A percentile compares a stretch with the other conserved stretches of the same genome.
Conservation (phyloP, 1,284 basidiomycete genomes). For the Porogramme epimiltina region DNA sequence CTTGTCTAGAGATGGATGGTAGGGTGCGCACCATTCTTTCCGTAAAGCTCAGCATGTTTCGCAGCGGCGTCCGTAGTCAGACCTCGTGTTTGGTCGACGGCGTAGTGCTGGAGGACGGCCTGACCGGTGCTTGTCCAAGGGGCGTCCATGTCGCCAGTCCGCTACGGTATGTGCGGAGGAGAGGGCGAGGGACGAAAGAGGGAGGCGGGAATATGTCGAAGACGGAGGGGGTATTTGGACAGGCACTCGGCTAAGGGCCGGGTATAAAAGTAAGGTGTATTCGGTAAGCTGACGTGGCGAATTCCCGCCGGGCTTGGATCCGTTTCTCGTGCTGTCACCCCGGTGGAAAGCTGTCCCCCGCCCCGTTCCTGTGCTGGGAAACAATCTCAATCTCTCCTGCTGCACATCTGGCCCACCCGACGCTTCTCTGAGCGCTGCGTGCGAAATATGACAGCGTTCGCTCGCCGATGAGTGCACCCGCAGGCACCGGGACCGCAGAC, state of each 20-base stretch:
- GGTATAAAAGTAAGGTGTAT: conserved; percentile 15
- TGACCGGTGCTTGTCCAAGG: conserved; percentile 73
- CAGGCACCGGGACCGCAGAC: background rate
- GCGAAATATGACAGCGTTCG: background rate
- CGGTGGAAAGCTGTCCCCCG: conserved; percentile 7
- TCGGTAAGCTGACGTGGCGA: conserved; percentile 24
- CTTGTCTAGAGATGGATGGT: background rate
- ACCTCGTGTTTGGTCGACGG: conserved; percentile 57
- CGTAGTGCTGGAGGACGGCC: conserved; percentile 65
- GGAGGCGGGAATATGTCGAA: conserved; percentile 7
- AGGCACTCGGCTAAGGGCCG: conserved; percentile 13
- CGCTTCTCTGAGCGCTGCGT: background rate
- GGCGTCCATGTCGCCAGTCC: conserved; percentile 51
- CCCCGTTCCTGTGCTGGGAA: conserved; percentile 6
- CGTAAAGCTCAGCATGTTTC: conserved; percentile 79
- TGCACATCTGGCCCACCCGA: background rate
- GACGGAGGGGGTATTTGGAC: background rate
- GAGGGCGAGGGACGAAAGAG: conserved; percentile 6
- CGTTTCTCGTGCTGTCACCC: conserved; percentile 13
- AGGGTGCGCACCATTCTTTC: conserved; percentile 73
- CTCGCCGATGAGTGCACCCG: background rate
- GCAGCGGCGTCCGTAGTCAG: conserved; percentile 62
- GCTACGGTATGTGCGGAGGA: conserved; percentile 10
- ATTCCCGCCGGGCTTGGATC: conserved; percentile 8
- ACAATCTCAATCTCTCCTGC: background rate